Conservation (phyloP, 306 rosid genomes). For the Fragaria iinumae region DNA sequence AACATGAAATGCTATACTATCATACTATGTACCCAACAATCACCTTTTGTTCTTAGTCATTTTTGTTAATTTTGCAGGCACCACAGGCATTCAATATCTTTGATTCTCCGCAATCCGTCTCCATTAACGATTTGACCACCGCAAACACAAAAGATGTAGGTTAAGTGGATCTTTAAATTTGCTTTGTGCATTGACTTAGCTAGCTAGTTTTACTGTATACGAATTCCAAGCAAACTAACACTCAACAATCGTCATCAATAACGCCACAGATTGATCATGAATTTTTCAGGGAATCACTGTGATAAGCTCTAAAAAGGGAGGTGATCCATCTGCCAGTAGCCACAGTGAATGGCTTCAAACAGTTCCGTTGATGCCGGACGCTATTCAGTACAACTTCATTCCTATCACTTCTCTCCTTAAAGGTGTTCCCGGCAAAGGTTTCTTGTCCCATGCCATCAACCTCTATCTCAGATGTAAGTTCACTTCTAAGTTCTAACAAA, state of each 20-base stretch:
- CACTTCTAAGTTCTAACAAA: not conserved
- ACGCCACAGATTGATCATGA: not conserved
- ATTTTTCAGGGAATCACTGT: conserved; percentile 71
- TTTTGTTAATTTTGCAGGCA: conserved; percentile 33
- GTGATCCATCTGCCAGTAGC: conserved; percentile 48
- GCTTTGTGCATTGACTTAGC: not conserved
- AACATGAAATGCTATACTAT: not conserved
- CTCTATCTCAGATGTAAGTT: conserved; percentile 88
- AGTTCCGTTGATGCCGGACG: conserved; percentile 65
- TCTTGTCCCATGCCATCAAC: conserved; percentile 85
- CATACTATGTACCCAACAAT: too few species aligned
- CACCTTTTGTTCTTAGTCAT: not conserved
- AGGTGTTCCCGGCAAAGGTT: conserved; percentile 75
- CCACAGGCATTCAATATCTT: conserved; percentile 80
- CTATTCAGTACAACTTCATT: conserved; percentile 56
- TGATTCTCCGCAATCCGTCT: conserved; percentile 43
- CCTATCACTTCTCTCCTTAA: conserved; percentile 87
- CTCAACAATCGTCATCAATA: not conserved
- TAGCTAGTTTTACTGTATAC: not conserved
- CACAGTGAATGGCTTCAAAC: conserved; percentile 87
- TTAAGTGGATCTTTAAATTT: not conserved
- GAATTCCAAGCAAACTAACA: not conserved
- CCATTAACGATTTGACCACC: conserved; percentile 46
- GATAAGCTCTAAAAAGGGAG: conserved; percentile 73
- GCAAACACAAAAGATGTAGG: conserved; percentile 73